Evolutionary conservation across 768 basidiomycete genomes (phyloP).

Genomic region (Suillus alpinus): DNA sequence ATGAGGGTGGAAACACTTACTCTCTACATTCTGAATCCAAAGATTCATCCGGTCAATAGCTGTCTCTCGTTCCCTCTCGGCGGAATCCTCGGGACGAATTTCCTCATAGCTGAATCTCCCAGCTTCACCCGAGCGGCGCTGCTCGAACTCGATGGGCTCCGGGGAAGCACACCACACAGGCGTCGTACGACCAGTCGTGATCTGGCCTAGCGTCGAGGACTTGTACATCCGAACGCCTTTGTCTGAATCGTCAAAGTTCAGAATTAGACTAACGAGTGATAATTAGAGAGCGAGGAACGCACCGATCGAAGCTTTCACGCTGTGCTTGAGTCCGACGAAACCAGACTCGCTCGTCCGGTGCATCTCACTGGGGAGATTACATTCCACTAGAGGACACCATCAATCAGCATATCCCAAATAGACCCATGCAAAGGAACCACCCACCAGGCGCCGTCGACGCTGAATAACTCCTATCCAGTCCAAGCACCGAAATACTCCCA

Average conservation of each 20-base stretch:
- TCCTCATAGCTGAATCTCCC: conserved; percentile 34
- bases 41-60: conserved; percentile 66
- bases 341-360: conserved; percentile 35
- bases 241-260: conserved; percentile 37
- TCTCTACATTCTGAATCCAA: conserved; percentile 83
- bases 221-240: conserved; percentile 70
- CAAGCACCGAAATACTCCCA: conserved; percentile 20
- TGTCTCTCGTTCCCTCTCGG: conserved; percentile 20
- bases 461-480: conserved; percentile 7
- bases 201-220: conserved; percentile 50
- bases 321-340: conserved; percentile 58
- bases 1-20: conserved; percentile 42
- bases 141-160: conserved; percentile 29
- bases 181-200: conserved; percentile 27
- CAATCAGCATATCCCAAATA: background rate
- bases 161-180: conserved; percentile 29
- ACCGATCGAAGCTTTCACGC: conserved; percentile 76
- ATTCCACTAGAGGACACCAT: conserved; percentile 7
- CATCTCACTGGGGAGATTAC: conserved; percentile 24
- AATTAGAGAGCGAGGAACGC: conserved; percentile 12
- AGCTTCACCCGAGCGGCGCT: conserved; percentile 30
- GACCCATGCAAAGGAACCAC: background rate
- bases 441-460: conserved; percentile 11
- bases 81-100: conserved; percentile 21
- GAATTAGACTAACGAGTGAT: background rate